Evolutionary conservation across 148 eudicot species (phyloP).

Genomic region (Oxyria digyna): DNA sequence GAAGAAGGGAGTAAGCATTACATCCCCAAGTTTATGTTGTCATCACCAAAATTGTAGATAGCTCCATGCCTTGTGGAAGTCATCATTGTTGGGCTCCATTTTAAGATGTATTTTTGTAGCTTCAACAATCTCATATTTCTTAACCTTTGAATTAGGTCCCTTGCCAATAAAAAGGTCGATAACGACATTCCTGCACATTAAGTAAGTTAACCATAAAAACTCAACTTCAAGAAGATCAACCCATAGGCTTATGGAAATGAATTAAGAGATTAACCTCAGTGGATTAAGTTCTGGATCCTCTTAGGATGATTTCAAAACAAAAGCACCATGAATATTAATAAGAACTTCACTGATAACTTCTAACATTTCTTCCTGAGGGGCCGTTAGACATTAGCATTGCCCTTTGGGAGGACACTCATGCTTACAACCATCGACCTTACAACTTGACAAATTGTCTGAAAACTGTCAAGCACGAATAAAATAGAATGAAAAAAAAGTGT

Average conservation of each 20-base stretch:
- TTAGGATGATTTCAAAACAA: conserved; percentile 48
- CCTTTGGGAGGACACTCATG: conserved; percentile 29
- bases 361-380: conserved; percentile 55
- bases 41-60: too few relatives aligned
- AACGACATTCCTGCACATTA: conserved; percentile 42
- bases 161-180: conserved; percentile 57
- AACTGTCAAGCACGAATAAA: conserved; percentile 24
- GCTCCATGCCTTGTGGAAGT: conserved; percentile 49
- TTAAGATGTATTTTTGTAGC: conserved; percentile 62
- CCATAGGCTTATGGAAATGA: too few relatives aligned
- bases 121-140: conserved; percentile 51
- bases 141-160: conserved; percentile 66
- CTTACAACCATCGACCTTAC: conserved; percentile 57
- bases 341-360: conserved; percentile 50
- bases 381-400: conserved; percentile 35
- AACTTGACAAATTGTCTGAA: conserved; percentile 51
- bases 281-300: conserved; percentile 51
- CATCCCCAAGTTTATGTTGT: neutral
- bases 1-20: neutral
- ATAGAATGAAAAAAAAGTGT: neutral
- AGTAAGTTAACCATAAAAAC: neutral
- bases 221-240: neutral
- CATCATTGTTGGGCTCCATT: conserved; percentile 34
- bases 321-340: conserved; percentile 51
- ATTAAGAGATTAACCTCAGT: conserved; percentile 41